These are phyloP conservation scores for Linum trigynum DNA, from an alignment of 345 rosid genomes.

Conservation along the genomic window DNA sequence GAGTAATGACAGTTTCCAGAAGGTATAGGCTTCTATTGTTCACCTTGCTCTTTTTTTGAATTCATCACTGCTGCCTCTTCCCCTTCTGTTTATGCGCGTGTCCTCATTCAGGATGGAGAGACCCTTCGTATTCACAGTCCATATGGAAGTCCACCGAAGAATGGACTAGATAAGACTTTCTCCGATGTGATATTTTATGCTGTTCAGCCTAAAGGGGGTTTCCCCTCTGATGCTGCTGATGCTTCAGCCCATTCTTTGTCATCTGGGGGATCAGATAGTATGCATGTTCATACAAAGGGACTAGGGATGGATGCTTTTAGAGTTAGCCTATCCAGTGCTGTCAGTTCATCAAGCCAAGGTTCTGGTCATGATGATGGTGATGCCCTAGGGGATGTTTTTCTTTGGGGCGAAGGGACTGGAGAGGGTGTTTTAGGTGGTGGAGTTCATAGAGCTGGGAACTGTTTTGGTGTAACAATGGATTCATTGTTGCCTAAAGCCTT, in stretches of 20 bases:
- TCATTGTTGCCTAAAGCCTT: conserved; percentile 32
- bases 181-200: conserved; percentile 49
- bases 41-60: neutral
- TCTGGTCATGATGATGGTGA: conserved; percentile 34
- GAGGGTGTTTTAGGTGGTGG: conserved; percentile 23
- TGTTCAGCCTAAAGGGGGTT: conserved; percentile 31
- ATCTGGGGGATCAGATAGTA: conserved; percentile 30
- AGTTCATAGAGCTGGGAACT: conserved; percentile 20
- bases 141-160: conserved; percentile 17
- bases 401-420: conserved; percentile 44
- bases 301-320: conserved; percentile 28
- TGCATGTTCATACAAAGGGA: conserved; percentile 17
- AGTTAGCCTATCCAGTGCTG: conserved; percentile 45
- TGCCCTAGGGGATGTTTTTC: conserved; percentile 32
- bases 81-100: too few species aligned
- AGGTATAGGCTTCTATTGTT: conserved; percentile 12
- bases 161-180: conserved; percentile 31
- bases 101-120: too few species aligned
- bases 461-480: conserved; percentile 23
- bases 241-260: conserved; percentile 18
- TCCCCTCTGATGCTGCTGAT: conserved; percentile 30
- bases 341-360: conserved; percentile 31
- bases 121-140: conserved; percentile 13
- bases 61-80: too few species aligned
- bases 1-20: conserved; percentile 16